Evolutionary conservation across 768 basidiomycete genomes (phyloP).

Genomic region (Phanerodontia chrysosporium): DNA sequence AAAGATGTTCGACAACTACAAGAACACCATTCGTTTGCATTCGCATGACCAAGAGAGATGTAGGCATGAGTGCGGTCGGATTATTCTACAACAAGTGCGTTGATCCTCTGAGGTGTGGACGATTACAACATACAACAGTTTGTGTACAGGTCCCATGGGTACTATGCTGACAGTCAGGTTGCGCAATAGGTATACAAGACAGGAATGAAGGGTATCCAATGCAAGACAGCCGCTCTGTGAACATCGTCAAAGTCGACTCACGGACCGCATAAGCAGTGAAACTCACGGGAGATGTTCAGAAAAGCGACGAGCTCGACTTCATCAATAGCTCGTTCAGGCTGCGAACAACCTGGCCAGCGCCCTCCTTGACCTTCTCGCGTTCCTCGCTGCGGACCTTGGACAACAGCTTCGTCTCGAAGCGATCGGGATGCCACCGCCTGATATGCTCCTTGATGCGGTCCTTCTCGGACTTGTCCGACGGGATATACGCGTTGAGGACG

Average conservation of each 20-base stretch:
- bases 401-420: slow-evolving; percentile 69
- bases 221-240: background rate
- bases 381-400: slow-evolving; percentile 61
- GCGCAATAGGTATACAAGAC: slow-evolving; percentile 4
- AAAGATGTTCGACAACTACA: too few relatives aligned
- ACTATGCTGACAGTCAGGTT: slow-evolving; percentile 1
- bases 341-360: slow-evolving; percentile 69
- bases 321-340: slow-evolving; percentile 68
- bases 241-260: background rate
- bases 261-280: background rate
- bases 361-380: slow-evolving; percentile 62
- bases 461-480: slow-evolving; percentile 52
- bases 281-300: background rate
- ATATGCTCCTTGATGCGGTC: slow-evolving; percentile 76
- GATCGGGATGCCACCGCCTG: slow-evolving; percentile 78
- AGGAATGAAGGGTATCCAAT: slow-evolving; percentile 1
- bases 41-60: background rate
- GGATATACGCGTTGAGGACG: slow-evolving; percentile 53
- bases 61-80: background rate
- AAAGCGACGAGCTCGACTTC: background rate
- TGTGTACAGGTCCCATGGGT: background rate
- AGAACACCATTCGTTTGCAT: too few relatives aligned
- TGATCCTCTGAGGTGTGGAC: slow-evolving; percentile 33
- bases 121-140: slow-evolving; percentile 1
- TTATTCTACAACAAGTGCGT: background rate